Conservation (phyloP, 352 stramenopile genomes). For the Phytophthora pisi region DNA sequence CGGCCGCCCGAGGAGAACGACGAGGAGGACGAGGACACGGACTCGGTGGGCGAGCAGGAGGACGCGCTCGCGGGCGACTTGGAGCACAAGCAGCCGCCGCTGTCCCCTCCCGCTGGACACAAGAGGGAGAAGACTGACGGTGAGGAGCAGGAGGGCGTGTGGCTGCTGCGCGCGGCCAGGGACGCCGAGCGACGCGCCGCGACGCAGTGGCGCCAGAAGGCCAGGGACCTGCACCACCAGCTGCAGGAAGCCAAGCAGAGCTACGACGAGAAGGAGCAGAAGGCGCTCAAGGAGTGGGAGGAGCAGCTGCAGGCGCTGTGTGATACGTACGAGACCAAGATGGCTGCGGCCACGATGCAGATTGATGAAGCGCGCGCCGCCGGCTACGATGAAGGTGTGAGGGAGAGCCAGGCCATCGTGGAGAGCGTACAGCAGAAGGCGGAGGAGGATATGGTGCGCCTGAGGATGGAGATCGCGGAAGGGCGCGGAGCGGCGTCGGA, state of each 20-base stretch:
- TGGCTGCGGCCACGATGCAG: conserved; percentile 71
- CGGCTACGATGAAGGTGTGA: conserved; percentile 79
- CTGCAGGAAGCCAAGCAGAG: conserved; percentile 45
- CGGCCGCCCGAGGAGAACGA: conserved; percentile 37
- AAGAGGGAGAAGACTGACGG: conserved; percentile 25
- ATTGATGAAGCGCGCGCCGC: conserved; percentile 71
- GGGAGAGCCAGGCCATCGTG: conserved; percentile 76
- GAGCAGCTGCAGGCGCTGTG: conserved; percentile 68
- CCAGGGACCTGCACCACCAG: conserved; percentile 63
- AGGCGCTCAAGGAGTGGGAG: conserved; percentile 54
- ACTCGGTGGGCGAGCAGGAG: conserved; percentile 37
- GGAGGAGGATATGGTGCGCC: conserved; percentile 44
- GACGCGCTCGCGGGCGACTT: conserved; percentile 25
- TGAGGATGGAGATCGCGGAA: conserved; percentile 34
- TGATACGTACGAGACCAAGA: conserved; percentile 76
- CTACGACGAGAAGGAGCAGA: conserved; percentile 55
- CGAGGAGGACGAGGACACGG: conserved; percentile 43
- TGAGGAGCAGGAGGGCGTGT: conserved; percentile 46
- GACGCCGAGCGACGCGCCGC: conserved; percentile 53
- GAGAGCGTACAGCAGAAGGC: conserved; percentile 59
- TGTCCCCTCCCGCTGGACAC: conserved; percentile 15
- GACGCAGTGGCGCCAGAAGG: conserved; percentile 76
- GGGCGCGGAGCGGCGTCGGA: neutral
- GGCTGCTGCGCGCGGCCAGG: conserved; percentile 43
- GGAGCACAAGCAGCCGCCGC: conserved; percentile 25